phyloP scores from a whole-genome alignment of 345 rosid genomes.

The Brassica incana region DNA sequence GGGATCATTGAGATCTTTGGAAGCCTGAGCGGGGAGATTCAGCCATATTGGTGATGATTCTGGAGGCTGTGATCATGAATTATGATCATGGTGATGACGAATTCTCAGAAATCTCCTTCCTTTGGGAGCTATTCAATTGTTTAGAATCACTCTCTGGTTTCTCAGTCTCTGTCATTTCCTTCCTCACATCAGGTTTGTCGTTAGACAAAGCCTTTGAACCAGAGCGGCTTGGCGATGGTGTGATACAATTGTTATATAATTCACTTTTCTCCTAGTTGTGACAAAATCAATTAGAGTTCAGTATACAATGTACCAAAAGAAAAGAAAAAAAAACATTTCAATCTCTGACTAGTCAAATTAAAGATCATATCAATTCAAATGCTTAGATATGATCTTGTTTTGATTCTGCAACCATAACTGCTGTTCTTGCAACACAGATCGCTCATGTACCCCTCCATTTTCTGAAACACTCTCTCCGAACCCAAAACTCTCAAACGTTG shows the following conservation, averaged over 20 bases:
- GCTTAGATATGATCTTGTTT: slow-evolving; percentile 69
- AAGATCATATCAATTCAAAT: slow-evolving; percentile 28
- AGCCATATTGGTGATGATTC: background rate
- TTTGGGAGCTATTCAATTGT: background rate
- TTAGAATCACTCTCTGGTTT: slow-evolving; percentile 7
- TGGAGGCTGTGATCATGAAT: slow-evolving; percentile 1
- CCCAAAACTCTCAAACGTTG: slow-evolving; percentile 39
- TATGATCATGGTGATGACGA: slow-evolving; percentile 26
- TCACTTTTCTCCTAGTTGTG: slow-evolving; percentile 24
- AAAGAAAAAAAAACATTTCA: slow-evolving; percentile 12
- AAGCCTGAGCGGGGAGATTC: slow-evolving; percentile 23
- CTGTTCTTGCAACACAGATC: slow-evolving; percentile 53
- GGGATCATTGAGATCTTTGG: slow-evolving; percentile 23
- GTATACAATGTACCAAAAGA: background rate
- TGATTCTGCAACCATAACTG: slow-evolving; percentile 72
- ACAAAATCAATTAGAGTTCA: background rate
- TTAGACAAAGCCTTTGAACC: slow-evolving; percentile 17
- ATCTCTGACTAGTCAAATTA: slow-evolving; percentile 18
- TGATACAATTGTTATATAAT: slow-evolving; percentile 11
- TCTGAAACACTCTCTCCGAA: slow-evolving; percentile 28
- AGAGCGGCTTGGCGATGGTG: slow-evolving; percentile 21
- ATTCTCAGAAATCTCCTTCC: background rate
- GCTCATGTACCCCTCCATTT: slow-evolving; percentile 38
- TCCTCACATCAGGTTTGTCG: slow-evolving; percentile 29
- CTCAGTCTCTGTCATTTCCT: slow-evolving; percentile 13